These are phyloP conservation scores for Fusarium euwallaceae DNA, from an alignment of 2,329 filamentous ascomycete species.

Conservation along the genomic window DNA sequence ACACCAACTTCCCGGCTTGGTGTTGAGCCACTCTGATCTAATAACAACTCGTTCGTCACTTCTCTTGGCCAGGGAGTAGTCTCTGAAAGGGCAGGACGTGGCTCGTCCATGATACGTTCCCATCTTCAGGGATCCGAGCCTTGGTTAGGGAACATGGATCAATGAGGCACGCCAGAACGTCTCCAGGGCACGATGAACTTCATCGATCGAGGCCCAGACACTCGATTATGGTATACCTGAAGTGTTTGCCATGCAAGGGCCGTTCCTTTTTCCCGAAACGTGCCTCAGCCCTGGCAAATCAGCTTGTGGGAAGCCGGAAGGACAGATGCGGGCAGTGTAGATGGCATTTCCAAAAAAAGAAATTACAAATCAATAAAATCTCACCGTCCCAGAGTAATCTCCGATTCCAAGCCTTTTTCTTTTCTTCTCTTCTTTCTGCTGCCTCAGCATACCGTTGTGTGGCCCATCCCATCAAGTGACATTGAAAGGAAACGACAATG, in stretches of 20 bases:
- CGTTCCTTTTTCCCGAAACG: not conserved
- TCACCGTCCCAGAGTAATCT: not conserved
- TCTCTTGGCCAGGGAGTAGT: not conserved
- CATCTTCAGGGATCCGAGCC: not conserved
- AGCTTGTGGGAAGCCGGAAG: not conserved
- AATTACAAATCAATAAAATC: slow-evolving; percentile 5
- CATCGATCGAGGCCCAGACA: not conserved
- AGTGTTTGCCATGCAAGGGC: not conserved
- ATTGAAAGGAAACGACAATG: not conserved
- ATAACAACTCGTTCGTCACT: not conserved
- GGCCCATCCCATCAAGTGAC: not conserved
- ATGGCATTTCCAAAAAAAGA: not conserved
- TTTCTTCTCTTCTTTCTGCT: not conserved
- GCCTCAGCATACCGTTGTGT: not conserved
- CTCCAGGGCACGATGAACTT: not conserved
- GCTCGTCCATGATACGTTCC: not conserved
- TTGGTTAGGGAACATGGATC: not conserved
- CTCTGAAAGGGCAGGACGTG: not conserved
- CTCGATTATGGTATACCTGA: not conserved
- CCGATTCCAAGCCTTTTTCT: too few relatives aligned
- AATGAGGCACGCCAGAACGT: not conserved
- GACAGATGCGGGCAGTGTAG: not conserved
- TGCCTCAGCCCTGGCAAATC: not conserved
- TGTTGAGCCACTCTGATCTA: not conserved
- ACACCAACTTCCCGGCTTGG: not conserved